Percentiles rank a stretch among this genome's conserved stretches.
Conservation (phyloP, 2,329 filamentous ascomycete genomes). For the Colletotrichum tabaci region DNA sequence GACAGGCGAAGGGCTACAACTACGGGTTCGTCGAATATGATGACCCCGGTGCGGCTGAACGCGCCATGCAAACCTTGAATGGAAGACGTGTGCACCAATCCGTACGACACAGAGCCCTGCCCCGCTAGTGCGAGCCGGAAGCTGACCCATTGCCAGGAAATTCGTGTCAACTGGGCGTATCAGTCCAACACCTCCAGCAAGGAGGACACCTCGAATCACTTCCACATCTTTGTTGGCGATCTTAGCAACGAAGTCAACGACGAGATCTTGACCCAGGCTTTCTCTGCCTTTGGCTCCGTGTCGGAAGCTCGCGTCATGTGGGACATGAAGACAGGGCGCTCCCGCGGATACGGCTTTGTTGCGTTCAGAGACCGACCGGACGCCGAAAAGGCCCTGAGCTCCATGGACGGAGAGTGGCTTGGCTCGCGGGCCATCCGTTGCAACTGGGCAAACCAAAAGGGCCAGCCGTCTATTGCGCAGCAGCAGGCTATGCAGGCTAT, state of each 20-base stretch:
- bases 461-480: slow-evolving; percentile 98
- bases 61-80: slow-evolving; percentile 97
- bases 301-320: slow-evolving; percentile 99
- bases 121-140: slow-evolving; percentile 31
- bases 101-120: slow-evolving; percentile 68
- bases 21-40: slow-evolving; percentile 99
- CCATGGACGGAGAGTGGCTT: slow-evolving; percentile 99
- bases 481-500: slow-evolving; percentile 97
- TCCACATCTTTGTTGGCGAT: slow-evolving; percentile 99
- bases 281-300: slow-evolving; percentile 94
- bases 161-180: slow-evolving; percentile 99
- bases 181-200: slow-evolving; percentile 95
- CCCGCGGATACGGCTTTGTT: slow-evolving; percentile 97
- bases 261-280: slow-evolving; percentile 92
- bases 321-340: slow-evolving; percentile 99
- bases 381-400: slow-evolving; percentile 94
- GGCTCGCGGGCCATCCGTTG: slow-evolving; percentile 98
- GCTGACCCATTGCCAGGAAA: slow-evolving; percentile 76
- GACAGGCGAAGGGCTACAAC: slow-evolving; percentile 94
- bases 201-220: slow-evolving; percentile 98
- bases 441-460: slow-evolving; percentile 99
- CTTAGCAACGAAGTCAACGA: slow-evolving; percentile 99
- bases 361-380: slow-evolving; percentile 95
- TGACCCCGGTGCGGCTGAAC: slow-evolving; percentile 94
- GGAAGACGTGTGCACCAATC: slow-evolving; percentile 95